Evolutionary conservation across 768 basidiomycete species (phyloP).

Genomic region (Pseudohyphozyma bogoriensis): DNA sequence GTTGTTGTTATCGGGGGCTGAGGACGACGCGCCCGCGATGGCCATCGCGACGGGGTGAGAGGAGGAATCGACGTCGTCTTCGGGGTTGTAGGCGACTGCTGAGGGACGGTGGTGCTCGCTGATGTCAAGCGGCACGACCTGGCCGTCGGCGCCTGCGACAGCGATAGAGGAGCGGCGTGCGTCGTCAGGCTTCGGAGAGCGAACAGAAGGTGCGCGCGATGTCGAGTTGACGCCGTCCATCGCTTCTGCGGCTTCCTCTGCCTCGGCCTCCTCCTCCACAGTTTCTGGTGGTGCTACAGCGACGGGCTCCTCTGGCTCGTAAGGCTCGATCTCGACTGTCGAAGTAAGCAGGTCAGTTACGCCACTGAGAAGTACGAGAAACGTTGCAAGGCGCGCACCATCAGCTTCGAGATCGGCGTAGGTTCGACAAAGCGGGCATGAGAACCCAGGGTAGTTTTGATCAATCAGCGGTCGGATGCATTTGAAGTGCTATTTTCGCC

Average conservation of each 20-base stretch:
- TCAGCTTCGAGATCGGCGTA: slow-evolving; percentile 93
- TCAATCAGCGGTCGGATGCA: slow-evolving; percentile 86
- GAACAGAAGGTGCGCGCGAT: background rate
- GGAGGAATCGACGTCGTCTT: background rate
- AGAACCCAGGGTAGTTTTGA: slow-evolving; percentile 83
- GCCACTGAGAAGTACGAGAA: too few relatives aligned
- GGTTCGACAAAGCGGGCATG: slow-evolving; percentile 87
- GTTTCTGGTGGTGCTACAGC: background rate
- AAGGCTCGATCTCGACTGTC: background rate
- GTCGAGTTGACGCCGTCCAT: background rate
- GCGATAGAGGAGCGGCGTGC: background rate
- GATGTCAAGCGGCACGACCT: background rate
- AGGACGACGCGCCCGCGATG: slow-evolving; percentile 8
- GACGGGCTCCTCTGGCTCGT: background rate
- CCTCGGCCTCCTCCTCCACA: slow-evolving; percentile 17
- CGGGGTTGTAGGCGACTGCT: background rate
- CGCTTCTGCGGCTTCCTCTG: background rate
- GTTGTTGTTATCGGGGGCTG: slow-evolving; percentile 8
- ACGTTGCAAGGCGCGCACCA: slow-evolving; percentile 36
- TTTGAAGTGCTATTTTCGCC: slow-evolving; percentile 59
- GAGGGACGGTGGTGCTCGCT: background rate
- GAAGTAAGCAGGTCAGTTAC: background rate
- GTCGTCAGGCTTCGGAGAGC: background rate
- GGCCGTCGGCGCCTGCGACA: background rate
- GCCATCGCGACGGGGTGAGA: background rate